Evolutionary conservation across 2,329 filamentous ascomycete species (phyloP), one percentile per base, ranked within the genome.

Genomic region (Leptographium wingfieldii): DNA sequence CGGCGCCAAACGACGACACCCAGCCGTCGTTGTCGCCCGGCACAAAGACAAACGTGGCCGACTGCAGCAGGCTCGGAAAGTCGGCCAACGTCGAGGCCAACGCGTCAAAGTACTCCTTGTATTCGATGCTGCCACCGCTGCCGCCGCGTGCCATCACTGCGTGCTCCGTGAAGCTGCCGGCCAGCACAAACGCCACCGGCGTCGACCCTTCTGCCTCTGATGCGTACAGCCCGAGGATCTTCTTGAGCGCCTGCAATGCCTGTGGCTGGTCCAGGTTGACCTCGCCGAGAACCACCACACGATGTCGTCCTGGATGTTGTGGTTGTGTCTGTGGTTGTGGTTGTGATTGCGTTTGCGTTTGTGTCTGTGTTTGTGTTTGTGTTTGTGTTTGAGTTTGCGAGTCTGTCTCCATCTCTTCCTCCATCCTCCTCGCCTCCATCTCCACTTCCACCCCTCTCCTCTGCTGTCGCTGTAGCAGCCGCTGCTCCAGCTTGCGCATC

Each of bases 21-120:
- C 94, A 99, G n/a, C 90, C 92, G 70, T 99, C 94, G 70, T 96
- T 95, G 73, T 97, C 92, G 35, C 94, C 94, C 0, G 94, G 94
- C 0, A 97, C 88, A 69, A 99, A 96, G 38, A 96, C 78, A 70
- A 97, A 96, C 0, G 88, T 92, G 5, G 88, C 86, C 31, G 82
- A 81, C 60, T 87, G 86, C 52, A 97, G 80, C 16, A 99, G 80
- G 0, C 81, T 79, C 3, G 90, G 90, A 68, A 90, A 97, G 65
- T 97, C 91, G 9, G 88, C 80, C 6, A 99, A 79, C 1, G 90
- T 80, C 2, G 86, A 84, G 3, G 94, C 92, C 14, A 99, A 80
- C 10, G 85, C 83, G 73, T 99, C 91, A 71, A 97, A 96, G 70
- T 88, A 87, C 73, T 97, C 94, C 75, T 97, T 97, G 76, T 96